Base-by-base conservation (phyloP, 352 stramenopile genomes). In the Globisporangium yorkense region DNA sequence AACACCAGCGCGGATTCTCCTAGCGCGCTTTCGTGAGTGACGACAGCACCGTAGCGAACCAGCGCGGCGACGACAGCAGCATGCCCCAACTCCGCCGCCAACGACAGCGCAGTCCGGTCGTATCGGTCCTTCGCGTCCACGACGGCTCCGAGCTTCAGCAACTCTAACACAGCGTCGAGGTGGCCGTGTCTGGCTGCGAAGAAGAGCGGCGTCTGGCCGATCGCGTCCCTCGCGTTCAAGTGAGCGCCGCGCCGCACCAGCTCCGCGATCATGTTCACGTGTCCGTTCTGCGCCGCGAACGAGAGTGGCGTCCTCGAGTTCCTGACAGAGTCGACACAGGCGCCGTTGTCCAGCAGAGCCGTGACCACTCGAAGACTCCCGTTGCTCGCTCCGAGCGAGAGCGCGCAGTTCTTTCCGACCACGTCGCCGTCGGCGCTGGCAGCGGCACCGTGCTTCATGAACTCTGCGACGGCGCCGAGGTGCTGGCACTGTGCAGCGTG, bases 231-330 rank as follows among this genome's bases (percentile, higher is more conserved):
- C 8, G n/a, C 49, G 2, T 54, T 18, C 33, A 54, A 1, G 18
- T 24, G 9, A 16, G 49, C 49, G 27, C 49, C 49, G 1, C 24
- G 27, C 10, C 3, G 16, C 16, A 54, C 18, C 24, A 54, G 49
- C 49, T 43, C 49, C 33, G 18, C n/a, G 13, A 39, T 31, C n/a
- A 54, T 27, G 27, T 20, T 5, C 27, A 18, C 24, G 12, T 54
- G 49, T 10, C 49, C 49, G 27, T n/a, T 54, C 27, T 43, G 21
- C 18, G 49, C 49, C 5, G 49, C 49, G 33, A 54, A 13, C 8
- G n/a, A 16, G 8, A 63, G 35, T 59, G 60, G 20, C 50, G 31
- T 50, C 58, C 46, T 37, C 15, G 40, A 10, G 40, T 46, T 46
- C 18, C 40, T 5, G 16, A 46, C 16, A 7, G 40, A 46, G 40